A percentile compares a stretch with the other conserved stretches of the same genome.
phyloP scores from a whole-genome alignment of 768 basidiomycete genomes.

The Clavulina sp. region DNA sequence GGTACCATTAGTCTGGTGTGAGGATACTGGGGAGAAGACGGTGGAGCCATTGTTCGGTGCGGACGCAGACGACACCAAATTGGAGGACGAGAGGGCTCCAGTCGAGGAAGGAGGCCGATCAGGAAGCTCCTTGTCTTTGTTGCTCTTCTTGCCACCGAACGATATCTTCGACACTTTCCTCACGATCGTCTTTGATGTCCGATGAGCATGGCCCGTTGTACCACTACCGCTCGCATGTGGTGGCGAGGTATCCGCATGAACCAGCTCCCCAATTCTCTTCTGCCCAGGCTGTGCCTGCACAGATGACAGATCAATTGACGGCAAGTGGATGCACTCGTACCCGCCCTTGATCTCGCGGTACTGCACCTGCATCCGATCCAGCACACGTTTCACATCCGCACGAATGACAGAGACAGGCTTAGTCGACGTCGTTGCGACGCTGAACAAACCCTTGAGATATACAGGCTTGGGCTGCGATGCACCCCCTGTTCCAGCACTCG shows the following conservation, averaged over 20 bases:
- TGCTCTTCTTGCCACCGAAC: conserved; percentile 35
- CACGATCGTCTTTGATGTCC: conserved; percentile 23
- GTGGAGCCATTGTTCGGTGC: conserved; percentile 50
- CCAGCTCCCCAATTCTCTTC: conserved; percentile 1
- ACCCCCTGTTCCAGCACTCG: conserved; percentile 5
- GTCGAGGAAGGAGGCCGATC: conserved; percentile 4
- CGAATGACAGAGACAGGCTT: conserved; percentile 69
- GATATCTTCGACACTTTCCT: conserved; percentile 61
- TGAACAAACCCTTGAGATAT: conserved; percentile 91
- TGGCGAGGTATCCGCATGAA: background rate
- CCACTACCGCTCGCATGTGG: background rate
- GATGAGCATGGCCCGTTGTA: conserved; percentile 16
- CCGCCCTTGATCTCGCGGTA: conserved; percentile 81
- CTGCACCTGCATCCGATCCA: conserved; percentile 90
- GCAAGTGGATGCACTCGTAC: conserved; percentile 90
- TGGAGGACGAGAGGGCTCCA: conserved; percentile 22
- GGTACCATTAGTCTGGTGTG: background rate
- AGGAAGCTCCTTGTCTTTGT: conserved; percentile 27
- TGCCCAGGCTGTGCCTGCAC: conserved; percentile 19
- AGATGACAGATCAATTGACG: conserved; percentile 80
- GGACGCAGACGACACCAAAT: no score
- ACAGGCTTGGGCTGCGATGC: conserved; percentile 68
- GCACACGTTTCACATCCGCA: conserved; percentile 65
- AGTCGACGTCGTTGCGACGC: conserved; percentile 89
- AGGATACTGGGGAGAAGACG: conserved; percentile 36